A percentile compares a stretch with the other conserved stretches of the same genome.
These are phyloP conservation scores for Hemerocallis citrina DNA, from an alignment of 106 monocot species.

Conservation along the genomic window DNA sequence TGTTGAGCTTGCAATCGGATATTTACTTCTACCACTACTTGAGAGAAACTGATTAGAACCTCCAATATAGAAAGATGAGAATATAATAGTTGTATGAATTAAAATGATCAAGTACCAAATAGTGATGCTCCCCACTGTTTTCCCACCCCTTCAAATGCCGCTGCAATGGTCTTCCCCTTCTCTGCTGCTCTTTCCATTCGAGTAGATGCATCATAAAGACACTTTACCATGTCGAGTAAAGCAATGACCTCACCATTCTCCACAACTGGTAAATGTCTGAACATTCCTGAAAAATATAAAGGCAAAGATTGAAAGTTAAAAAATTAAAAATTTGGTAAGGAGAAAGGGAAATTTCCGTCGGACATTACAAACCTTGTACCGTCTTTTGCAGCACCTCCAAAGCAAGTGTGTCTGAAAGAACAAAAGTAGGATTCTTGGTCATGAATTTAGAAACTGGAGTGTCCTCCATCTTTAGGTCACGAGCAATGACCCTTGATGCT, in stretches of 20 bases:
- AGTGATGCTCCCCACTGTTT: constrained; percentile 59
- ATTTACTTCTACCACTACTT: too few relatives aligned
- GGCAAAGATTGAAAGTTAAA: neutral
- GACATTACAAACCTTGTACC: constrained; percentile 41
- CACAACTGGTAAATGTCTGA: constrained; percentile 30
- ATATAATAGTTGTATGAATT: too few relatives aligned
- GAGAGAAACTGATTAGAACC: neutral
- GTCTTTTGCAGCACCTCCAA: constrained; percentile 76
- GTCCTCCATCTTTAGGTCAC: constrained; percentile 25
- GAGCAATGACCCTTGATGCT: constrained; percentile 25
- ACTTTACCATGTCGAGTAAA: constrained; percentile 66
- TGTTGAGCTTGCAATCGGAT: too few relatives aligned
- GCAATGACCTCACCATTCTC: constrained; percentile 66
- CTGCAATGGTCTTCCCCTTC: constrained; percentile 78
- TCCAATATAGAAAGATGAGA: neutral
- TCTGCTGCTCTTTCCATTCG: constrained; percentile 69
- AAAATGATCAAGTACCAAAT: constrained; percentile 29
- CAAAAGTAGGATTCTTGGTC: constrained; percentile 63
- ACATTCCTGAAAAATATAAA: constrained; percentile 29
- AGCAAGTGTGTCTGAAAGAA: constrained; percentile 66
- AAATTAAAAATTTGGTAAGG: neutral
- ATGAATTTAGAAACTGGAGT: constrained; percentile 49
- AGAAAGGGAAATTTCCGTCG: neutral
- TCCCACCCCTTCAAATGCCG: constrained; percentile 68
- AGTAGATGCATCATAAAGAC: constrained; percentile 73